Percentiles rank a stretch among this genome's conserved stretches.
These are phyloP conservation scores for Mortierella alpina DNA, from an alignment of 192 early-diverging fungal genomes.

Conservation along the genomic window DNA sequence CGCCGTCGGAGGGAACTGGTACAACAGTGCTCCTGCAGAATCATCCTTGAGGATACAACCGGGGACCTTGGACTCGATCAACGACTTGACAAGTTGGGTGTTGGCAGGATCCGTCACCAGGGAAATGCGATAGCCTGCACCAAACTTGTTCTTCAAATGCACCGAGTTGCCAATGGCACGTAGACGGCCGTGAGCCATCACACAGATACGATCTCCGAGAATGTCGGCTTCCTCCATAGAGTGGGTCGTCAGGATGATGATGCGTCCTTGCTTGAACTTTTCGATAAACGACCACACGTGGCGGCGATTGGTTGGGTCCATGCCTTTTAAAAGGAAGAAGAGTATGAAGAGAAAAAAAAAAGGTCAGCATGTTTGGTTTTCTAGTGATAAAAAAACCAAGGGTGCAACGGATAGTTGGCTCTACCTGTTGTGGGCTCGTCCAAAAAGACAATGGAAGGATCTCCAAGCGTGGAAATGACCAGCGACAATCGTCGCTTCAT, in stretches of 20 bases:
- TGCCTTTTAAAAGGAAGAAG: conserved; percentile 56
- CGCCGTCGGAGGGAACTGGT: conserved; percentile 67
- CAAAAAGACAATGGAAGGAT: conserved; percentile 75
- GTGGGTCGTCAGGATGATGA: conserved; percentile 80
- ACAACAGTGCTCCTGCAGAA: conserved; percentile 73
- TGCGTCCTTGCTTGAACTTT: conserved; percentile 78
- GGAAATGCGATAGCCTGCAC: conserved; percentile 77
- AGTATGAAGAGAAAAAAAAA: background rate
- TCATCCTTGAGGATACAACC: conserved; percentile 75
- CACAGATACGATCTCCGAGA: conserved; percentile 70
- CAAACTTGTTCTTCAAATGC: conserved; percentile 78
- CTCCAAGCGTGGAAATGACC: conserved; percentile 78
- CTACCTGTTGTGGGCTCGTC: conserved; percentile 71
- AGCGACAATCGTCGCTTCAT: conserved; percentile 81
- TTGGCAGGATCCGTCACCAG: conserved; percentile 65
- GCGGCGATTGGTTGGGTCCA: conserved; percentile 85
- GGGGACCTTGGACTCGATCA: conserved; percentile 59
- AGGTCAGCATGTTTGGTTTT: background rate
- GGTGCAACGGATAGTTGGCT: background rate
- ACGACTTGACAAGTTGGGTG: conserved; percentile 58
- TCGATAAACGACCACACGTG: conserved; percentile 84
- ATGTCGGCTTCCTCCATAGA: conserved; percentile 80
- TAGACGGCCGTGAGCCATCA: conserved; percentile 74
- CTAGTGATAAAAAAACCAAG: background rate
- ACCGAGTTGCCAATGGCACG: conserved; percentile 72